phyloP scores from a whole-genome alignment of 352 stramenopile species.

The Blastocystis sp. region DNA sequence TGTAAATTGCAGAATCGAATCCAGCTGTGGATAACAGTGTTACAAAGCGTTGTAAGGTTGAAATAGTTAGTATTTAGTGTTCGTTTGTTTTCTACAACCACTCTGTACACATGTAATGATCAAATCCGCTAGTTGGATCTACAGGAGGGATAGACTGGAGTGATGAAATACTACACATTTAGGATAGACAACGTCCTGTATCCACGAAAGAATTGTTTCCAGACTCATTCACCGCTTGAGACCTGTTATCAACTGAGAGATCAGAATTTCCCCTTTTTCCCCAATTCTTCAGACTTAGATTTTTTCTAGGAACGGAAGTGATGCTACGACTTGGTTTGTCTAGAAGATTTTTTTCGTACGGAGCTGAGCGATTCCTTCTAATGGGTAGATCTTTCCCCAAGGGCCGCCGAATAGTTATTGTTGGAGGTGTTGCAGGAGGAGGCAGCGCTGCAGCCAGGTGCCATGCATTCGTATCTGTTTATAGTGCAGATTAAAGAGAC shows the following conservation, averaged over 20 bases:
- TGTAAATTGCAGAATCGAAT: neutral
- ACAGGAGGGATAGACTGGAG: neutral
- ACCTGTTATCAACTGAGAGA: neutral
- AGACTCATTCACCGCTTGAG: neutral
- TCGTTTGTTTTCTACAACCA: neutral
- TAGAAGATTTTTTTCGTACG: neutral
- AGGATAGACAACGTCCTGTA: too few species aligned
- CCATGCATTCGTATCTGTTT: slow-evolving; percentile 61
- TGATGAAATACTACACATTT: too few species aligned
- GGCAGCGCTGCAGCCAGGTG: slow-evolving; percentile 68
- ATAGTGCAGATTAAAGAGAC: slow-evolving; percentile 31
- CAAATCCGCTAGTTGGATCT: neutral
- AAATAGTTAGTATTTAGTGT: neutral
- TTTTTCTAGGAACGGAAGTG: neutral
- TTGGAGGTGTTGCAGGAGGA: slow-evolving; percentile 70
- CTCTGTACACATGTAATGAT: neutral
- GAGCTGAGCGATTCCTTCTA: neutral
- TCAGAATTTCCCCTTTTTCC: neutral
- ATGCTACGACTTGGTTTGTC: neutral
- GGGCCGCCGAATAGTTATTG: slow-evolving; percentile 67
- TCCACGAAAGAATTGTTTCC: neutral
- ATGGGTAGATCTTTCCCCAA: slow-evolving; percentile 20
- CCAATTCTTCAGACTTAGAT: neutral
- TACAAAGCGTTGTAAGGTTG: slow-evolving; percentile 5
- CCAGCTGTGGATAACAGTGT: neutral